Percentiles rank a stretch among this genome's conserved stretches.
Conservation (phyloP, 495 filamentous ascomycete genomes). For the Annulohypoxylon nitens region DNA sequence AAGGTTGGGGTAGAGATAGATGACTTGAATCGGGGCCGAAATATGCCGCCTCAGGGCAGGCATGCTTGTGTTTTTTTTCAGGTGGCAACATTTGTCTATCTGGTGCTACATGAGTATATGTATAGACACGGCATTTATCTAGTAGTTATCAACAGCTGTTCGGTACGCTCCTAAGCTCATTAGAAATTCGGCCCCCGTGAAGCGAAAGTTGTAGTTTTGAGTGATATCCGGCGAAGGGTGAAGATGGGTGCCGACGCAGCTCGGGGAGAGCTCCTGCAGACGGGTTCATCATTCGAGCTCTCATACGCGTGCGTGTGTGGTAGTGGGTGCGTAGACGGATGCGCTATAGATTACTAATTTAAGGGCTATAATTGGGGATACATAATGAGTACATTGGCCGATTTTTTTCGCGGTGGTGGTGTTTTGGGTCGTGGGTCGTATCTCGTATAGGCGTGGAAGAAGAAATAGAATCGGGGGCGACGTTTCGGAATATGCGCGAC, state of each 20-base stretch:
- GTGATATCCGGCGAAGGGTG: neutral
- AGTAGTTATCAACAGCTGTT: conserved; percentile 4
- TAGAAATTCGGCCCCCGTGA: conserved; percentile 8
- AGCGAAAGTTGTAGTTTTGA: neutral
- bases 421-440: neutral
- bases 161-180: neutral
- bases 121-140: conserved; percentile 16
- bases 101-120: conserved; percentile 4
- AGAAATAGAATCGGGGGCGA: conserved; percentile 2
- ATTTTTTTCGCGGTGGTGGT: neutral
- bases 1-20: conserved; percentile 16
- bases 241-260: neutral
- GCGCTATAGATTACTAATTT: conserved; percentile 6
- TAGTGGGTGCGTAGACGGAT: neutral
- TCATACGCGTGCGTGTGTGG: neutral
- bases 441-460: neutral
- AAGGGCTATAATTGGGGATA: neutral
- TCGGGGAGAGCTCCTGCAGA: neutral
- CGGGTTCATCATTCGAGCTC: neutral
- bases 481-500: neutral
- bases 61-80: neutral
- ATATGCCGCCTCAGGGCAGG: conserved; percentile 2
- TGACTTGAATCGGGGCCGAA: neutral
- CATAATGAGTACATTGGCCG: neutral
- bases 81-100: conserved; percentile 2